phyloP scores from a whole-genome alignment of 495 filamentous ascomycete species.

The Choiromyces venosus region DNA sequence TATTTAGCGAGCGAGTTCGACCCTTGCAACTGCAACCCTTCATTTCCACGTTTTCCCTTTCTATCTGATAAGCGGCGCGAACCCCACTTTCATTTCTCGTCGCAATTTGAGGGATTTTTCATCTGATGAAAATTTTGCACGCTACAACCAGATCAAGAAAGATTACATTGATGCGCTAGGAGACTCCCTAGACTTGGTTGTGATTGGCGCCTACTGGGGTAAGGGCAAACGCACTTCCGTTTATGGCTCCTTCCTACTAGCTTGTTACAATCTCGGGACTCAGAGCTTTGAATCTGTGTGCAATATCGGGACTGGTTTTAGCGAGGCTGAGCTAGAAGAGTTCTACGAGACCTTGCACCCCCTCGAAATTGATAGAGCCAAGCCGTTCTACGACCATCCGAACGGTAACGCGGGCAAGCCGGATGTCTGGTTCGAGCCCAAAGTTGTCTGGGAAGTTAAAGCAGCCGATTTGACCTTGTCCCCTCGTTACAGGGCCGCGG shows the following conservation, averaged over 20 bases:
- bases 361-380: constrained; percentile 76
- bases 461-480: constrained; percentile 90
- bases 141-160: constrained; percentile 66
- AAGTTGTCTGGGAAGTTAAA: constrained; percentile 94
- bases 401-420: constrained; percentile 82
- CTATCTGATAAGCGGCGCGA: constrained; percentile 2
- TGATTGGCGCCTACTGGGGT: constrained; percentile 89
- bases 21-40: not conserved
- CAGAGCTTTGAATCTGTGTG: constrained; percentile 91
- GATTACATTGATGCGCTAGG: constrained; percentile 90
- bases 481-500: constrained; percentile 82
- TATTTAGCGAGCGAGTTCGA: not conserved
- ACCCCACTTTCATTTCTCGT: not conserved
- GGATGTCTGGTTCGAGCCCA: constrained; percentile 96
- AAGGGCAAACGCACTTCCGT: constrained; percentile 90
- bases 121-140: constrained; percentile 39
- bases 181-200: constrained; percentile 93
- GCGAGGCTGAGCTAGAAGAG: constrained; percentile 75
- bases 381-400: constrained; percentile 89
- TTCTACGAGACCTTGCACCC: constrained; percentile 65
- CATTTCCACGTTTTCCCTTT: not conserved
- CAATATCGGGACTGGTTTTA: constrained; percentile 97
- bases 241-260: constrained; percentile 91
- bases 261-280: constrained; percentile 74
- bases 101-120: constrained; percentile 15